These are phyloP conservation scores for Venturia asperata DNA, from an alignment of 2,329 filamentous ascomycete species.

Conservation along the genomic window DNA sequence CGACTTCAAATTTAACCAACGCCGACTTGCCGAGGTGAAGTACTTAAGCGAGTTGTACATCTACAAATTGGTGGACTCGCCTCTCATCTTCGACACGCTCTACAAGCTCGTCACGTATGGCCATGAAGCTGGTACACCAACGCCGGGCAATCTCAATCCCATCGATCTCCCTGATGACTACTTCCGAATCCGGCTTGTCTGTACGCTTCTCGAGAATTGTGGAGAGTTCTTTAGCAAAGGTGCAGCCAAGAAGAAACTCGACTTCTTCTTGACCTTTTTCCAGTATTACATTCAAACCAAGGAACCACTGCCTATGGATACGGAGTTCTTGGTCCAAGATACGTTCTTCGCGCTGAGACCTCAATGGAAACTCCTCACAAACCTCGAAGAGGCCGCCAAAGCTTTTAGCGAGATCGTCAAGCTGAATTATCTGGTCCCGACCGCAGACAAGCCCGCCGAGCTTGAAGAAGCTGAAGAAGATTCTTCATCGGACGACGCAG, in stretches of 20 bases:
- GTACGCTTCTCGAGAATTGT: conserved; percentile 86
- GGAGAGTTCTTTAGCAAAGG: conserved; percentile 95
- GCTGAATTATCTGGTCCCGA: conserved; percentile 77
- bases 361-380: conserved; percentile 82
- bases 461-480: conserved; percentile 59
- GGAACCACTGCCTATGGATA: conserved; percentile 84
- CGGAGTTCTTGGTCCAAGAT: conserved; percentile 94
- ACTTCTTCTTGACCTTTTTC: conserved; percentile 95
- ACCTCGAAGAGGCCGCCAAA: conserved; percentile 73
- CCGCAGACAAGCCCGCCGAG: conserved; percentile 61
- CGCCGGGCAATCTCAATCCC: conserved; percentile 66
- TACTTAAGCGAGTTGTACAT: conserved; percentile 96
- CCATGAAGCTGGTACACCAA: conserved; percentile 71
- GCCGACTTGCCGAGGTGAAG: conserved; percentile 89
- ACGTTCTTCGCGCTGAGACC: conserved; percentile 78
- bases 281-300: conserved; percentile 96
- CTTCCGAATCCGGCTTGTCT: conserved; percentile 86
- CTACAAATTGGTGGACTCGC: conserved; percentile 92
- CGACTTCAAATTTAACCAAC: conserved; percentile 95
- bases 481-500: conserved; percentile 65
- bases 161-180: conserved; percentile 90
- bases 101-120: conserved; percentile 94
- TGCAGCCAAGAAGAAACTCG: conserved; percentile 88
- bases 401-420: conserved; percentile 82
- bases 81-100: conserved; percentile 88